Evolutionary conservation across 176 grass and related monocot species (phyloP).

Genomic region (Paspalum vaginatum): DNA sequence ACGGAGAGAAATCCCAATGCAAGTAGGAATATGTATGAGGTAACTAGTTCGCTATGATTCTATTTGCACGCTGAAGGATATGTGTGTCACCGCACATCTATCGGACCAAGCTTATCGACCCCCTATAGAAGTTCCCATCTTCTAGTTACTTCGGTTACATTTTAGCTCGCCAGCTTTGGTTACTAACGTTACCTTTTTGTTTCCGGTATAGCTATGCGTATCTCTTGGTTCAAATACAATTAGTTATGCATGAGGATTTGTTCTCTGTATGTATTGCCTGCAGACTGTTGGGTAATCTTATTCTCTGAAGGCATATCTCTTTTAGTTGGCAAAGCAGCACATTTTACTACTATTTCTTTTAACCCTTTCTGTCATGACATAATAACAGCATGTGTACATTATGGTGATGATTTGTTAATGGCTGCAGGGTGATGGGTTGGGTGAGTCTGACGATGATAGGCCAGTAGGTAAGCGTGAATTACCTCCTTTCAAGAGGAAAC

Average conservation of each 20-base stretch:
- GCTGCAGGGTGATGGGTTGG: constrained; percentile 13
- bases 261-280: background rate
- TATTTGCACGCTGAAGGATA: background rate
- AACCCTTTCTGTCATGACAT: background rate
- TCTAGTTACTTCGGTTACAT: background rate
- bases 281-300: background rate
- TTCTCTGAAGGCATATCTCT: background rate
- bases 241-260: background rate
- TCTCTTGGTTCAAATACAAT: background rate
- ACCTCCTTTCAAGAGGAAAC: constrained; percentile 4
- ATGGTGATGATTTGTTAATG: background rate
- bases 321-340: background rate
- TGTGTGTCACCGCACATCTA: background rate
- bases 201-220: background rate
- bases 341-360: too few relatives aligned
- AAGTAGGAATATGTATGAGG: background rate
- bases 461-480: background rate
- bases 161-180: constrained; percentile 13
- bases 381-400: background rate
- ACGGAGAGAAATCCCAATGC: constrained; percentile 44
- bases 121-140: background rate
- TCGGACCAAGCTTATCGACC: background rate
- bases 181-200: background rate
- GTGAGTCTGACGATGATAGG: constrained; percentile 11
- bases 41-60: constrained; percentile 20